These are phyloP conservation scores for Lentinula guzmanii DNA, from an alignment of 768 basidiomycete species.

Conservation along the genomic window DNA sequence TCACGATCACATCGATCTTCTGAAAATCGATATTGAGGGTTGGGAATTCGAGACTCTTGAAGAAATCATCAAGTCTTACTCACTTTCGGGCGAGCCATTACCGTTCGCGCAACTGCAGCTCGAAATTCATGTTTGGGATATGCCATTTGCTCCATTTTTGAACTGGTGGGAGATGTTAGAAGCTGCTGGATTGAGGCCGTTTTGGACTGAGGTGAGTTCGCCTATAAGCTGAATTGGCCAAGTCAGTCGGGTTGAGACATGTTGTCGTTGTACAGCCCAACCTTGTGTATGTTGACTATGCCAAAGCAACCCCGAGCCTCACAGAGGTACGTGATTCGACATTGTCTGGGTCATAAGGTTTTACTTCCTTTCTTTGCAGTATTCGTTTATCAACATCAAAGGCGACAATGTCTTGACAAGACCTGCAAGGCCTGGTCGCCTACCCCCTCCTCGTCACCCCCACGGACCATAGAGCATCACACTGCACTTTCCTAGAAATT, in stretches of 20 bases:
- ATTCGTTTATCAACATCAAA: slow-evolving; percentile 49
- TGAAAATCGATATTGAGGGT: slow-evolving; percentile 69
- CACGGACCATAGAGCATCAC: neutral
- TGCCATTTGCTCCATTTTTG: slow-evolving; percentile 48
- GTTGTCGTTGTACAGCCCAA: slow-evolving; percentile 32
- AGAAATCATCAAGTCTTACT: slow-evolving; percentile 40
- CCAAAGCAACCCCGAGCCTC: slow-evolving; percentile 38
- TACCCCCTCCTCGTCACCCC: neutral
- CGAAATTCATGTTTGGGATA: slow-evolving; percentile 54
- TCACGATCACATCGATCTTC: slow-evolving; percentile 64
- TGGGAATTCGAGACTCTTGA: slow-evolving; percentile 59
- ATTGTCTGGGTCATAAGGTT: neutral
- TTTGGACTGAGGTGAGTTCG: slow-evolving; percentile 52
- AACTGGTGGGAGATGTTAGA: slow-evolving; percentile 69
- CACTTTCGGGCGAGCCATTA: slow-evolving; percentile 41
- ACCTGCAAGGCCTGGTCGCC: neutral
- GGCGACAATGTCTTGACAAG: slow-evolving; percentile 42
- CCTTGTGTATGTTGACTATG: slow-evolving; percentile 54
- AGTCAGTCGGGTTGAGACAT: neutral
- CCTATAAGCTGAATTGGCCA: neutral
- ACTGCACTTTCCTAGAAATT: too few species aligned
- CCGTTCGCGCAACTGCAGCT: slow-evolving; percentile 71
- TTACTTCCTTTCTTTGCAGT: slow-evolving; percentile 22
- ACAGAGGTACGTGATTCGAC: slow-evolving; percentile 34
- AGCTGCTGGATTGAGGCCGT: slow-evolving; percentile 60